Base-by-base conservation (phyloP, 768 basidiomycete genomes). In the Mycena leptocephala region DNA sequence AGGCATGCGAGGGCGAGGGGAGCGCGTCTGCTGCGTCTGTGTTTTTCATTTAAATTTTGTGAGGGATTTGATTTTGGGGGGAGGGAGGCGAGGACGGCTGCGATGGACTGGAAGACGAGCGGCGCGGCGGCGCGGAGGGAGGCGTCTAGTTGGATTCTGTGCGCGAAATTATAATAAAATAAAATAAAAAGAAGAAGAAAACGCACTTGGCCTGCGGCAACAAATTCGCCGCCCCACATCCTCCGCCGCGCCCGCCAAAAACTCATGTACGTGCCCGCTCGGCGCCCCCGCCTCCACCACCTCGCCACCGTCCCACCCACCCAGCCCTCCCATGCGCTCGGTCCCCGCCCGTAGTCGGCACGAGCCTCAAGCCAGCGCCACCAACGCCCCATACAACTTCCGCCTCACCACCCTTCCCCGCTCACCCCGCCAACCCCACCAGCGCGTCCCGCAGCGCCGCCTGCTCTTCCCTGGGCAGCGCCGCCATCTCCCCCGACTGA, bases 1-100 rank as follows among this genome's bases (percentile, higher is more conserved):
- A 97, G 86, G 81, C 96, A 97, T 75, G 91, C 93, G 68, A 97
- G 87, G 0, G 95, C 95, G 0, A 95, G 92, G 22, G 90, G 89
- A 55, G 51, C 37, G n/a, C n/a, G n/a, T n/a, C n/a, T 13, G 35
- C 6, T 37, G 35, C 35, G 35, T 37, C 35, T 37, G 35, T 13
- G 35, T 37, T 13, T n/a, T 6, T 37, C 13, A n/a, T n/a, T n/a
- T n/a, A n/a, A n/a, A n/a, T n/a, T n/a, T n/a, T n/a, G n/a, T n/a
- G n/a, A n/a, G n/a, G n/a, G n/a, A n/a, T n/a, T n/a, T n/a, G n/a
- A n/a, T n/a, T n/a, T n/a, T n/a, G n/a, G n/a, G n/a, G n/a, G n/a
- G n/a, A n/a, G n/a, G n/a, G n/a, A n/a, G n/a, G n/a, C n/a, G n/a
- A n/a, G n/a, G n/a, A n/a, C n/a, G n/a, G n/a, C n/a, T n/a, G n/a